A percentile compares a stretch with the other conserved stretches of the same genome.
These are phyloP conservation scores for Ogataea methylovora DNA, from an alignment of 805 yeast species.

Conservation along the genomic window DNA sequence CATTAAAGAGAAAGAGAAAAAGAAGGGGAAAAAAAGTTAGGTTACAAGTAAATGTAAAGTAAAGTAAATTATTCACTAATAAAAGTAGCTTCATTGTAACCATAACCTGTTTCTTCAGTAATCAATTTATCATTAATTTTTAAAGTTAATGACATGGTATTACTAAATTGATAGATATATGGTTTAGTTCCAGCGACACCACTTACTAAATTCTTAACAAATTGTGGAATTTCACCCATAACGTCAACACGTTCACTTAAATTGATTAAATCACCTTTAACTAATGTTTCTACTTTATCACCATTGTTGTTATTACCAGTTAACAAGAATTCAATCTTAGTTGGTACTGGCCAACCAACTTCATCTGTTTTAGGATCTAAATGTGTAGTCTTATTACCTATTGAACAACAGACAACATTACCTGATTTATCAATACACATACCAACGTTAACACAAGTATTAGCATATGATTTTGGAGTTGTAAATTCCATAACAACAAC, in stretches of 20 bases:
- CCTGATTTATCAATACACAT: slow-evolving; percentile 60
- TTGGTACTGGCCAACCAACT: slow-evolving; percentile 91
- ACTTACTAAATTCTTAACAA: slow-evolving; percentile 86
- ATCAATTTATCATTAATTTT: slow-evolving; percentile 32
- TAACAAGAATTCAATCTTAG: slow-evolving; percentile 50
- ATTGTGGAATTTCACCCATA: slow-evolving; percentile 92
- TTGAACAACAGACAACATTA: slow-evolving; percentile 52
- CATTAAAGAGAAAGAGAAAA: neutral
- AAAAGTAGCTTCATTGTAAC: slow-evolving; percentile 77
- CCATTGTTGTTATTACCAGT: slow-evolving; percentile 30
- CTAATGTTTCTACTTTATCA: slow-evolving; percentile 35
- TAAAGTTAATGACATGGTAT: slow-evolving; percentile 41
- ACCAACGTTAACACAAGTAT: slow-evolving; percentile 73
- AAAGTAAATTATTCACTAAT: slow-evolving; percentile 34
- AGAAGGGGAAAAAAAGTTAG: neutral
- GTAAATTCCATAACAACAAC: slow-evolving; percentile 92
- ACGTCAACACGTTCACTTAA: slow-evolving; percentile 91
- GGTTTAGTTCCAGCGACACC: slow-evolving; percentile 97
- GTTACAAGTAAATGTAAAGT: slow-evolving; percentile 1
- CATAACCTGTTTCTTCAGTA: slow-evolving; percentile 51
- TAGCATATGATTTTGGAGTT: slow-evolving; percentile 86
- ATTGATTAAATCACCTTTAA: slow-evolving; percentile 52
- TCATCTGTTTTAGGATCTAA: slow-evolving; percentile 51
- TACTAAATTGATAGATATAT: slow-evolving; percentile 88
- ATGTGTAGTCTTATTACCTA: slow-evolving; percentile 60